phyloP scores from a whole-genome alignment of 495 filamentous ascomycete genomes.

The Aspergillus taichungensis region DNA sequence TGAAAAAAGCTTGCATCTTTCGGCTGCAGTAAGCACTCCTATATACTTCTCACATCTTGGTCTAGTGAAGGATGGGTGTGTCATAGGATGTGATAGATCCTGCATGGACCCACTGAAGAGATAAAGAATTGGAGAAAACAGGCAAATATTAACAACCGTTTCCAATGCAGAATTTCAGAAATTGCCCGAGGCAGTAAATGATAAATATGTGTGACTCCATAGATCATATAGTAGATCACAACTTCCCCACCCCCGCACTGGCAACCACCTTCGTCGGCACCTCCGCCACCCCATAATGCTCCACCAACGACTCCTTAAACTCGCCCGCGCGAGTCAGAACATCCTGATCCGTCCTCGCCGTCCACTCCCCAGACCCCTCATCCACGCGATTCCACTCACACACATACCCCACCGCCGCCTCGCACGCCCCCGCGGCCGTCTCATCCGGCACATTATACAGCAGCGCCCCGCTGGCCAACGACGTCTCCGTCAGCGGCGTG shows the following conservation, averaged over 20 bases:
- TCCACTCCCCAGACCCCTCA: slow-evolving; percentile 5
- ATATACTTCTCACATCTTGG: too few species aligned
- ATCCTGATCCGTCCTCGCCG: not conserved
- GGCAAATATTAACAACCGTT: too few species aligned
- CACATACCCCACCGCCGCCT: slow-evolving; percentile 1
- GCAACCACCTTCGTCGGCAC: slow-evolving; percentile 3
- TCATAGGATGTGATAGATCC: too few species aligned
- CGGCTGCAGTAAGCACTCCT: too few species aligned
- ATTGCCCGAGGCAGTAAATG: too few species aligned
- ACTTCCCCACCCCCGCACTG: slow-evolving; percentile 9
- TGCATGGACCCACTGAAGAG: too few species aligned
- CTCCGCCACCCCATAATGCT: slow-evolving; percentile 2
- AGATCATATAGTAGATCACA: not conserved
- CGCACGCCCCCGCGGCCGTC: slow-evolving; percentile 1
- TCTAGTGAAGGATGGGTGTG: too few species aligned
- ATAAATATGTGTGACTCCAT: not conserved
- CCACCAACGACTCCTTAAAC: not conserved
- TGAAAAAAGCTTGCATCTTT: too few species aligned
- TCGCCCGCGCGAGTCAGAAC: slow-evolving; percentile 1
- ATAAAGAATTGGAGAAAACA: too few species aligned
- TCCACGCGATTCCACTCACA: slow-evolving; percentile 11
- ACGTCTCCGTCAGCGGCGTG: slow-evolving; percentile 7
- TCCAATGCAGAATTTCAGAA: too few species aligned
- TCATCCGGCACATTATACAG: slow-evolving; percentile 6
- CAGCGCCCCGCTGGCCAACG: slow-evolving; percentile 1